Evolutionary conservation across 2,329 filamentous ascomycete species (phyloP), one percentile per base, ranked within the genome.

Genomic region (Lithohypha guttulata): DNA sequence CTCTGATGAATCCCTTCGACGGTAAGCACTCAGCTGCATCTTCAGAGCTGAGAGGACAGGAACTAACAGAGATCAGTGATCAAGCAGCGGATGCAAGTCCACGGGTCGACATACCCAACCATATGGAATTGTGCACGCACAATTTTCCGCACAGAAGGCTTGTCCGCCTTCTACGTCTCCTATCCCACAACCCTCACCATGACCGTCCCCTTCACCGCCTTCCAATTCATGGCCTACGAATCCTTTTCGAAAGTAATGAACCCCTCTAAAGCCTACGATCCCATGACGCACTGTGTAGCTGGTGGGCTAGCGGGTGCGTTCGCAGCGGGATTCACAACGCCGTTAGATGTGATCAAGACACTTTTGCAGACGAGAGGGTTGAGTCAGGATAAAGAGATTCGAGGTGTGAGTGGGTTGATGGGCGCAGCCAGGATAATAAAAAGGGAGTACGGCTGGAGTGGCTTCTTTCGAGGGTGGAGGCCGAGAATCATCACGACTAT

Each of bases 31-130:
- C 3, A 14, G 6, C 22, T 59, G 30, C 27, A 11, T 3, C 17
- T 23, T 22, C 15, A 14, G 14, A 13, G n/a, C 35, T 8, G 15
- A 30, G 6, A 31, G 18, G 42, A 41, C 25, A 42, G 23, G 22
- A 10, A 20, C n/a, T n/a, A n/a, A n/a, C n/a, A n/a, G n/a, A n/a
- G n/a, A n/a, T n/a, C 55, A 95, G 91, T 98, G 46, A 94, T 98
- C 69, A 98, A 98, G 66, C 91, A 98, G 63, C 84, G 91, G 54
- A 98, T 98, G 91, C 91, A 98, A 63, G 83, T 98, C 43, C 84
- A 94, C 59, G 83, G 91, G 55, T 96, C 89, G n/a, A 78, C 79
- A 50, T 94, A 96, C 66, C 81, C 79, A 53, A 86, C 82, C 15
- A 80, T 96, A 64, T 59, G 72, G 41, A 81, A 95, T 58, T 98